A percentile compares a stretch with the other conserved stretches of the same genome.
Evolutionary conservation across 2,329 filamentous ascomycete species (phyloP).

Genomic region (Pseudodiploospora longispora): DNA sequence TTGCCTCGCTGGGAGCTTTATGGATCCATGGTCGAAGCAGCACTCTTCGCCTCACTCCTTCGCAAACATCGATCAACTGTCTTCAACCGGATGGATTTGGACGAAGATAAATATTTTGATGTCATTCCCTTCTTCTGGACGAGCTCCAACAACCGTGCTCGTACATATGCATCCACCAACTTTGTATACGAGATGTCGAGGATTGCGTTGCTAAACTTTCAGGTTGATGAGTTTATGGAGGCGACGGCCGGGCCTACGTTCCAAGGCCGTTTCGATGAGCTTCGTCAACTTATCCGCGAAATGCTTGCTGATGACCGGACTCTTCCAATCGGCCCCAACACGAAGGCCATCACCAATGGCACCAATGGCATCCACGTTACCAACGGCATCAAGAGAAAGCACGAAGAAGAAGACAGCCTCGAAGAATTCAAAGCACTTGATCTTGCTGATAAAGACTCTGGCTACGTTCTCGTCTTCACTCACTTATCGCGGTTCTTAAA

Average conservation of each 20-base stretch:
- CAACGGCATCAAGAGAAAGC: too few species aligned
- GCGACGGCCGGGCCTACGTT: slow-evolving; percentile 3
- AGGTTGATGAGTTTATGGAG: slow-evolving; percentile 11
- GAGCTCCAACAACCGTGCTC: slow-evolving; percentile 2
- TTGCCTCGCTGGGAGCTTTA: slow-evolving; percentile 2
- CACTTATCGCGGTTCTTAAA: neutral
- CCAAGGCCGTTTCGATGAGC: neutral
- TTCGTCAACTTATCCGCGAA: neutral
- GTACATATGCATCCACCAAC: neutral
- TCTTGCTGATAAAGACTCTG: too few species aligned
- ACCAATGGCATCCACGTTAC: too few species aligned
- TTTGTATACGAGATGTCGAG: slow-evolving; percentile 9
- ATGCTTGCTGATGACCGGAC: too few species aligned
- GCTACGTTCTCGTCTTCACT: neutral
- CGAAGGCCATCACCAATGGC: too few species aligned
- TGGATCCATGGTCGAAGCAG: slow-evolving; percentile 3
- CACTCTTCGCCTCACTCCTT: neutral
- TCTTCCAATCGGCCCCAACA: too few species aligned
- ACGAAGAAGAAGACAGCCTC: too few species aligned
- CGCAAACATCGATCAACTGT: neutral
- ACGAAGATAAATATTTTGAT: slow-evolving; percentile 6
- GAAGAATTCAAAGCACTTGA: too few species aligned
- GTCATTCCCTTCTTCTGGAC: slow-evolving; percentile 9
- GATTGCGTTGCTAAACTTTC: slow-evolving; percentile 5
- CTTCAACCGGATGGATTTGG: neutral